These are phyloP conservation scores for Quercus cerris DNA, from an alignment of 306 rosid genomes.

Conservation along the genomic window DNA sequence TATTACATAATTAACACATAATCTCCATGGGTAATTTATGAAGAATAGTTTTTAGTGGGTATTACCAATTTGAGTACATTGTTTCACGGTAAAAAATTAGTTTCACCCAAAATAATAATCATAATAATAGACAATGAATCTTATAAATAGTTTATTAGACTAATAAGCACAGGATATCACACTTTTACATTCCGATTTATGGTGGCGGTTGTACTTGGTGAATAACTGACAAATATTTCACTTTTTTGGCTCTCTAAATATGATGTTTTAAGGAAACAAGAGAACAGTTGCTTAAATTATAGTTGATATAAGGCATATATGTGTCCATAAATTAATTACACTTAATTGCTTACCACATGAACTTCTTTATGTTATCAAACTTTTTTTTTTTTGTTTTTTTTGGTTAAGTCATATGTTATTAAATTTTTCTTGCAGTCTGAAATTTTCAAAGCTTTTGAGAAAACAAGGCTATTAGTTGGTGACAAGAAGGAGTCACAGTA, in stretches of 20 bases:
- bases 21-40: no score
- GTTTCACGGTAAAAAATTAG: no score
- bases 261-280: not conserved
- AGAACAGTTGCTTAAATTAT: not conserved
- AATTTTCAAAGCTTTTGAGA: constrained; percentile 71
- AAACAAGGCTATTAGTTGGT: constrained; percentile 68
- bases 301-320: not conserved
- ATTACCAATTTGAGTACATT: no score
- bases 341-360: not conserved
- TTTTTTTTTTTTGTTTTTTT: constrained; percentile 6
- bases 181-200: not conserved
- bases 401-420: constrained; percentile 6
- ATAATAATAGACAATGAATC: not conserved
- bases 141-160: not conserved
- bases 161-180: no score
- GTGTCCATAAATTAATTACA: not conserved
- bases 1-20: no score
- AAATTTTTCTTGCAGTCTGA: constrained; percentile 64
- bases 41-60: no score
- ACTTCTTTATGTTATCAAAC: constrained; percentile 19
- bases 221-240: not conserved
- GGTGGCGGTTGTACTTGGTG: not conserved
- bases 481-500: constrained; percentile 82
- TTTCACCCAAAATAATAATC: no score
- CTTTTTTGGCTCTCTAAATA: not conserved